Percentiles rank a stretch among this genome's conserved stretches.
These are phyloP conservation scores for Neurospora africana DNA, from an alignment of 495 filamentous ascomycete species.

Conservation along the genomic window DNA sequence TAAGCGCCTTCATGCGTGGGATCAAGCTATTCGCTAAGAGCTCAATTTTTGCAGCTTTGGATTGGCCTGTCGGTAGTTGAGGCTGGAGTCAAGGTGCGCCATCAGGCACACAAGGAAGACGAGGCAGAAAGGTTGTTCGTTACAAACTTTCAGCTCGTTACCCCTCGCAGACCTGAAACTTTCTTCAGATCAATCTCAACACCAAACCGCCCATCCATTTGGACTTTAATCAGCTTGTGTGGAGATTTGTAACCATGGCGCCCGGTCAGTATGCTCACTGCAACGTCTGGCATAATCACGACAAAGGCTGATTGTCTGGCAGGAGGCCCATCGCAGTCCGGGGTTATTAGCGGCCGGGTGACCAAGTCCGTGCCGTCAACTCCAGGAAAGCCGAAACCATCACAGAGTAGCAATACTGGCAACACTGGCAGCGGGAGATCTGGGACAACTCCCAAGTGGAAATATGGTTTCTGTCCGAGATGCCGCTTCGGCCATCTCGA, in stretches of 20 bases:
- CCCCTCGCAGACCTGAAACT: not conserved
- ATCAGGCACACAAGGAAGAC: not conserved
- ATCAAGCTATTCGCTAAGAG: not conserved
- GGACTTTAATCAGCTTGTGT: not conserved
- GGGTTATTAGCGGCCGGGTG: constrained; percentile 1
- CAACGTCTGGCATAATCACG: not conserved
- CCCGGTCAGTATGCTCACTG: not conserved
- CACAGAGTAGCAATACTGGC: not conserved
- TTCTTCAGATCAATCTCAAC: not conserved
- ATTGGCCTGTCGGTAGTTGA: not conserved
- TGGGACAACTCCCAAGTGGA: constrained; percentile 2
- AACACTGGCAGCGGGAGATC: not conserved
- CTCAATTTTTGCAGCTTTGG: not conserved
- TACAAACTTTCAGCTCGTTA: not conserved
- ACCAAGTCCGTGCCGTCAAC: not conserved
- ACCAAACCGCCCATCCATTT: not conserved
- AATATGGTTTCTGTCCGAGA: constrained; percentile 11
- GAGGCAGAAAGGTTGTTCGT: not conserved
- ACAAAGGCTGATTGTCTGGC: not conserved
- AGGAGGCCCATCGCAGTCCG: not conserved
- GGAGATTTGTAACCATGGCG: not conserved
- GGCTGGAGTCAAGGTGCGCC: not conserved
- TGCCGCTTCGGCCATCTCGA: constrained; percentile 8
- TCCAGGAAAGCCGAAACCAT: not conserved
- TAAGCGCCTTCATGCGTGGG: not conserved